phyloP scores from a whole-genome alignment of 1,284 basidiomycete species.

The Marasmius oreades region DNA sequence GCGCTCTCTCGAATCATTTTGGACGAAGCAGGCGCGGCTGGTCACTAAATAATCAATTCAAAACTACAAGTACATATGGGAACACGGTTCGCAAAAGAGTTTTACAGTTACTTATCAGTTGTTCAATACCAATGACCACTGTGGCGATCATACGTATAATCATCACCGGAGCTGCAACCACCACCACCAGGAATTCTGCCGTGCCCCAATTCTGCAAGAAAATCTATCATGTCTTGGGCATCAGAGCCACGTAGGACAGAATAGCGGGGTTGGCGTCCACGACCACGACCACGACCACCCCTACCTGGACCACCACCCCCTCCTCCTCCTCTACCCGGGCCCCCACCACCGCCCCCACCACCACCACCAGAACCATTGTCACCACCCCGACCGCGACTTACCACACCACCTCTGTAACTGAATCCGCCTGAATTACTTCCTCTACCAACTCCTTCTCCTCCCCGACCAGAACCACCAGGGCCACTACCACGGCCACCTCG shows the following conservation, averaged over 20 bases:
- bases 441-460: neutral
- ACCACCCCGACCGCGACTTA: too few species aligned
- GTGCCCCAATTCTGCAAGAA: neutral
- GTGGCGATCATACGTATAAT: neutral
- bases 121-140: neutral
- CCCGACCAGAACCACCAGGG: too few species aligned
- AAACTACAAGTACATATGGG: too few species aligned
- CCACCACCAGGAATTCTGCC: neutral
- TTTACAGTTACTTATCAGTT: too few species aligned
- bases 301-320: neutral
- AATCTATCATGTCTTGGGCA: neutral
- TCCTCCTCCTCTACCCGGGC: neutral
- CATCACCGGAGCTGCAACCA: neutral
- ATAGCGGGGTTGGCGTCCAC: neutral
- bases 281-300: neutral
- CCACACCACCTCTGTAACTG: neutral
- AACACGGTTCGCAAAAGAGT: too few species aligned
- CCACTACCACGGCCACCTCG: too few species aligned
- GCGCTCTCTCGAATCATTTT: too few species aligned
- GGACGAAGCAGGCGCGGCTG: too few species aligned
- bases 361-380: too few species aligned
- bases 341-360: neutral
- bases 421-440: neutral
- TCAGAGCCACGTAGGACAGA: neutral
- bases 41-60: too few species aligned